Evolutionary conservation across 352 stramenopile species (phyloP).

Genomic region (Phytopythium helicoides): DNA sequence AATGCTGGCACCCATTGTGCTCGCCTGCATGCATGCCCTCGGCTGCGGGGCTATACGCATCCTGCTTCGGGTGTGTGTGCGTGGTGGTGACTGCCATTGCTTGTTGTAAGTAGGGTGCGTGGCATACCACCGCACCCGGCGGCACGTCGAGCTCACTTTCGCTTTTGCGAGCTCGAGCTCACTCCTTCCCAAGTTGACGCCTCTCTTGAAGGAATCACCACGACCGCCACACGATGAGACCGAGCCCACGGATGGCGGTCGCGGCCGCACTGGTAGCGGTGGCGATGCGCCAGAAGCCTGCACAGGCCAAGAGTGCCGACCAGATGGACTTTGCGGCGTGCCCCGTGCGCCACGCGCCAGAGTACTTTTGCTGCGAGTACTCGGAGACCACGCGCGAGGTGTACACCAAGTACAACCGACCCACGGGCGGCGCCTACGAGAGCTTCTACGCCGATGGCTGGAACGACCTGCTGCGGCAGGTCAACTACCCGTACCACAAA

Average conservation of each 20-base stretch:
- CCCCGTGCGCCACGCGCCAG: conserved; percentile 25
- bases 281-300: conserved; percentile 1
- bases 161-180: conserved; percentile 6
- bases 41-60: not conserved
- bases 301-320: conserved; percentile 11
- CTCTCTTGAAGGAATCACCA: not conserved
- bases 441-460: conserved; percentile 34
- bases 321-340: conserved; percentile 33
- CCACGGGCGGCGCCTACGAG: conserved; percentile 21
- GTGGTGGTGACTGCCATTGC: no score
- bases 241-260: not conserved
- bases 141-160: conserved; percentile 8
- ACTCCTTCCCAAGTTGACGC: no score
- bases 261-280: not conserved
- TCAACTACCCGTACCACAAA: conserved; percentile 33
- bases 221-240: no score
- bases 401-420: conserved; percentile 33
- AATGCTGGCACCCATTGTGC: conserved; percentile 5
- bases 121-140: no score
- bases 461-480: conserved; percentile 23
- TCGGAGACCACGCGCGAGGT: conserved; percentile 20
- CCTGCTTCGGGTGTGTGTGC: no score
- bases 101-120: no score
- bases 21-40: not conserved
- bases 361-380: conserved; percentile 38